A percentile compares a stretch with the other conserved stretches of the same genome.
phyloP scores from a whole-genome alignment of 2,329 filamentous ascomycete genomes.

The Nothomitra cinnamomea region DNA sequence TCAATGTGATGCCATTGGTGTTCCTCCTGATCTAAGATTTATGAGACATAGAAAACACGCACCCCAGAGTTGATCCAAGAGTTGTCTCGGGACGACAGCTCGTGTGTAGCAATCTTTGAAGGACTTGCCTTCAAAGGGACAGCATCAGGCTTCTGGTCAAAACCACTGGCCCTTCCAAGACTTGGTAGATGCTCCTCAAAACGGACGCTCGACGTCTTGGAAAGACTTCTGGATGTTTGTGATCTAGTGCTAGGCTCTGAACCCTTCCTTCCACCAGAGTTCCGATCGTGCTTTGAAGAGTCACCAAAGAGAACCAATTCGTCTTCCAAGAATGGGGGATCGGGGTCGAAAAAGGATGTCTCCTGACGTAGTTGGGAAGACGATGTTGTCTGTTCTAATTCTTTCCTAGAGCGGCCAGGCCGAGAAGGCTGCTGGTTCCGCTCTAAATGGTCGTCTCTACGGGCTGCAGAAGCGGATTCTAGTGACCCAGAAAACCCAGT shows the following conservation, averaged over 20 bases:
- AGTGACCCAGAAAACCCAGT: constrained; percentile 17
- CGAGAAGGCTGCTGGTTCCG: constrained; percentile 27
- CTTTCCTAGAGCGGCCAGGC: constrained; percentile 18
- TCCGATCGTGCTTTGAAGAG: background rate
- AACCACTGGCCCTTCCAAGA: background rate
- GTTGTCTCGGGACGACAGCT: background rate
- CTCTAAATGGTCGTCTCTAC: constrained; percentile 38
- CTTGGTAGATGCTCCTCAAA: background rate
- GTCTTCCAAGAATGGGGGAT: background rate
- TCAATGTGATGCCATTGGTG: too few species aligned
- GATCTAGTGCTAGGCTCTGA: background rate
- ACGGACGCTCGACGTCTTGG: background rate
- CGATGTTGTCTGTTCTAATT: constrained; percentile 15
- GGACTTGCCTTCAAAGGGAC: background rate
- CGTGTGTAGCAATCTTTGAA: background rate
- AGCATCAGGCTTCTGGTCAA: background rate
- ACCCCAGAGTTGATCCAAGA: background rate
- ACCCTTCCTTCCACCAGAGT: background rate
- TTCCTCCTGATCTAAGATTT: too few species aligned
- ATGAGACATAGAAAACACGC: background rate
- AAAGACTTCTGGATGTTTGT: background rate
- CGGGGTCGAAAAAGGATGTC: constrained; percentile 1
- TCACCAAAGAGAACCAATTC: background rate
- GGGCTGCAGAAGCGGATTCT: constrained; percentile 34
- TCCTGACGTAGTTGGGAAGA: constrained; percentile 7